Percentiles rank a stretch among this genome's conserved stretches.
Conservation (phyloP, 2,329 filamentous ascomycete species). For the Xylaria hypoxylon region DNA sequence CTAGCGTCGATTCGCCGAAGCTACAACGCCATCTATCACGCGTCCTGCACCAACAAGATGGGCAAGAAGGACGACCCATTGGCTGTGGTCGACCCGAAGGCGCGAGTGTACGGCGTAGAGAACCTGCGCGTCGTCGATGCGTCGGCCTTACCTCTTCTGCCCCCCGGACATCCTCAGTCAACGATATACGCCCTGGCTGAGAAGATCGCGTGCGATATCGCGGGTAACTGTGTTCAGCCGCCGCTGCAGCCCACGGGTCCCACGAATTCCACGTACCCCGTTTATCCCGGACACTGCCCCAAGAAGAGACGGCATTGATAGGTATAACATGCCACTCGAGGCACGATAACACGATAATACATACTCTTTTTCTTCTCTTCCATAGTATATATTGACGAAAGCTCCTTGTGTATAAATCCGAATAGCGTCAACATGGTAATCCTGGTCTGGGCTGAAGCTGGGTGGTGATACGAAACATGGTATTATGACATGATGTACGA, state of each 20-base stretch:
- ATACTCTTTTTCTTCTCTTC: neutral
- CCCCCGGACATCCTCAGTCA: slow-evolving; percentile 45
- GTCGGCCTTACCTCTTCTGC: slow-evolving; percentile 44
- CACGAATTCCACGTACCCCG: slow-evolving; percentile 15
- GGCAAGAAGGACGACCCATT: slow-evolving; percentile 62
- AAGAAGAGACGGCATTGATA: slow-evolving; percentile 18
- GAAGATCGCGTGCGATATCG: slow-evolving; percentile 39
- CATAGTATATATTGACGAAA: neutral
- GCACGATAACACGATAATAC: neutral
- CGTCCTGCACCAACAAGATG: slow-evolving; percentile 65
- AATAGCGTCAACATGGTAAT: neutral
- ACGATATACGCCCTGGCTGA: slow-evolving; percentile 44
- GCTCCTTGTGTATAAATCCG: slow-evolving; percentile 11
- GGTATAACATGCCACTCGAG: neutral
- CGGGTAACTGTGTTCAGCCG: slow-evolving; percentile 34
- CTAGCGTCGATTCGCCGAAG: slow-evolving; percentile 37
- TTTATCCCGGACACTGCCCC: slow-evolving; percentile 18
- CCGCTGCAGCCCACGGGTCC: slow-evolving; percentile 21
- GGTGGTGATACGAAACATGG: neutral
- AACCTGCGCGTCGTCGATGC: slow-evolving; percentile 69
- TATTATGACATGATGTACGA: neutral
- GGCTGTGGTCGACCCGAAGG: slow-evolving; percentile 65
- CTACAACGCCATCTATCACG: slow-evolving; percentile 57
- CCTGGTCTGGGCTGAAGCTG: neutral
- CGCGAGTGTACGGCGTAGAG: slow-evolving; percentile 64